phyloP scores from a whole-genome alignment of 2,329 filamentous ascomycete genomes.

The Hypoxylon sp. region DNA sequence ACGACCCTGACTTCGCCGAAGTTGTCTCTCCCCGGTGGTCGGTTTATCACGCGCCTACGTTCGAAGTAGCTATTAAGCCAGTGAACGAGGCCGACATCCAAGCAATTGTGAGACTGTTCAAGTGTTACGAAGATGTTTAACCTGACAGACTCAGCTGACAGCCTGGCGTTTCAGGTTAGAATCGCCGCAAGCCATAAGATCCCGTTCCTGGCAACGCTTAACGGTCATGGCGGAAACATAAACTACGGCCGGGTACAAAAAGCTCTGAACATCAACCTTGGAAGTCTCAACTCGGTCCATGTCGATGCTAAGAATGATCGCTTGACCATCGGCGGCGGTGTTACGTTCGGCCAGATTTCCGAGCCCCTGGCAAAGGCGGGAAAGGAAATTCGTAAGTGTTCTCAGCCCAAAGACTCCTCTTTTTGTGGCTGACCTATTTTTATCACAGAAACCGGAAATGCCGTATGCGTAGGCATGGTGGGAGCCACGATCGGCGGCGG shows the following conservation, averaged over 20 bases:
- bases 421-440: not conserved
- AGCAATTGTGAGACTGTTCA: slow-evolving; percentile 1
- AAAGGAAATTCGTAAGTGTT: not conserved
- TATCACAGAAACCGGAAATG: not conserved
- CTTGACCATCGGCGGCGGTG: not conserved
- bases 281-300: not conserved
- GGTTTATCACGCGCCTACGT: not conserved
- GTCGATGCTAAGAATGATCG: not conserved
- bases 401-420: not conserved
- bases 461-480: slow-evolving; percentile 4
- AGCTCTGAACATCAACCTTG: not conserved
- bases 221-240: not conserved
- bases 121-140: not conserved
- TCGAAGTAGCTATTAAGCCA: slow-evolving; percentile 5
- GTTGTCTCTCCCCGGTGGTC: slow-evolving; percentile 7
- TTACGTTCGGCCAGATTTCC: not conserved
- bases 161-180: not conserved
- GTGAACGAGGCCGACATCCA: not conserved
- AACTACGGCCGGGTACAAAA: not conserved
- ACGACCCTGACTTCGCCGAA: not conserved
- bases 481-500: slow-evolving; percentile 7
- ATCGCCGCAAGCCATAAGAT: not conserved
- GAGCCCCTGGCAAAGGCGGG: not conserved
- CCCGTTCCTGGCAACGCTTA: not conserved
- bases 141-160: not conserved